Evolutionary conservation across 2,329 filamentous ascomycete genomes (phyloP).

Genomic region (Escovopsis sp.): DNA sequence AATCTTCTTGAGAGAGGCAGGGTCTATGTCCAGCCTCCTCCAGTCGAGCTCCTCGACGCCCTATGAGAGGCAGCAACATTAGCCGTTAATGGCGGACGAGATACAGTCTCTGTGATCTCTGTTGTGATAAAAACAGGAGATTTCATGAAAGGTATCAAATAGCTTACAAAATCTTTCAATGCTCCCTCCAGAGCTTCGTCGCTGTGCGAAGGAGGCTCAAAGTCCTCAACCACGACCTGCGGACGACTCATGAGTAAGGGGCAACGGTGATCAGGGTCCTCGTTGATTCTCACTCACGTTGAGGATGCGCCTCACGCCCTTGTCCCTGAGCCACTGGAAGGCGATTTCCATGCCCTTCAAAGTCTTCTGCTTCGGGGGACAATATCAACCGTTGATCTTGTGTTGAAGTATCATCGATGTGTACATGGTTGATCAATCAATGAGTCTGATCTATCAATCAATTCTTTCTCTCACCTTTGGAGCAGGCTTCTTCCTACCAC

Average conservation of each 20-base stretch:
- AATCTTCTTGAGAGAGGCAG: neutral
- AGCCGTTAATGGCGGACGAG: too few relatives aligned
- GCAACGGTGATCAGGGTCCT: neutral
- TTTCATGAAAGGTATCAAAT: too few relatives aligned
- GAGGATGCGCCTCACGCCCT: neutral
- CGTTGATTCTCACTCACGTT: neutral
- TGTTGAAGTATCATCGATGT: too few relatives aligned
- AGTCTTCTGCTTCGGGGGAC: too few relatives aligned
- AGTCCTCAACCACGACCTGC: constrained; percentile 1
- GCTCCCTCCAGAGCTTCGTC: constrained; percentile 1
- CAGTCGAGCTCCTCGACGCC: constrained; percentile 1
- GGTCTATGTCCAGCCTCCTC: constrained; percentile 1
- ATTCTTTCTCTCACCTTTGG: too few relatives aligned
- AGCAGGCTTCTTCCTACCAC: too few relatives aligned
- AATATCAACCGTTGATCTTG: too few relatives aligned
- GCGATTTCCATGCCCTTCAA: constrained; percentile 1
- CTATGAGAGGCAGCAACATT: neutral
- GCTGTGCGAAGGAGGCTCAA: neutral
- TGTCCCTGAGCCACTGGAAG: neutral
- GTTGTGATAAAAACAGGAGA: neutral
- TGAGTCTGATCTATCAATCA: too few relatives aligned
- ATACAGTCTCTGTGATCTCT: neutral
- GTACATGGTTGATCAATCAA: too few relatives aligned
- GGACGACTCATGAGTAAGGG: neutral
- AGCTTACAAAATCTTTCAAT: neutral